phyloP scores from a whole-genome alignment of 2,329 filamentous ascomycete species.

The Fusarium nodosum region DNA sequence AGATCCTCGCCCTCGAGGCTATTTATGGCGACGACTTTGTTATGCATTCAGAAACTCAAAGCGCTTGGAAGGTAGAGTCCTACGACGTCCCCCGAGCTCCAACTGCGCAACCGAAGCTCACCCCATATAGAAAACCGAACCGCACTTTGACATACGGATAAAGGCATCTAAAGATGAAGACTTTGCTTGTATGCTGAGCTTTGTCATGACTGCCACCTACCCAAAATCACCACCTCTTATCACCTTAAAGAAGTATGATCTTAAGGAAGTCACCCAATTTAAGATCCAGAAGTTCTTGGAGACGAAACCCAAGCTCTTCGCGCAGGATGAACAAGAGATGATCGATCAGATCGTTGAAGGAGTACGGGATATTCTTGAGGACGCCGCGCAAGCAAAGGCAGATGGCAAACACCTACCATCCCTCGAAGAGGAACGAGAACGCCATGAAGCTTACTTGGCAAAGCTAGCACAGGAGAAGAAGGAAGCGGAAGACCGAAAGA shows the following conservation, averaged over 20 bases:
- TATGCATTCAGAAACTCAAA: conserved; percentile 75
- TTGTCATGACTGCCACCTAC: conserved; percentile 90
- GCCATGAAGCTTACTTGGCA: conserved; percentile 80
- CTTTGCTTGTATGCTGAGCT: conserved; percentile 77
- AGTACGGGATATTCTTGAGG: conserved; percentile 83
- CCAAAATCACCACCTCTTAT: conserved; percentile 85
- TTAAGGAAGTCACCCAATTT: conserved; percentile 78
- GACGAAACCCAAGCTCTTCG: conserved; percentile 68
- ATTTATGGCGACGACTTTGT: conserved; percentile 93
- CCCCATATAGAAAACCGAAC: conserved; percentile 76
- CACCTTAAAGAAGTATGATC: conserved; percentile 73
- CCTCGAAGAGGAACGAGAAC: conserved; percentile 88
- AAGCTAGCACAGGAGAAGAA: conserved; percentile 70
- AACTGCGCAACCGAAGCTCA: conserved; percentile 41
- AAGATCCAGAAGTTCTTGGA: conserved; percentile 76
- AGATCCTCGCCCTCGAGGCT: conserved; percentile 85
- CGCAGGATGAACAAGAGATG: conserved; percentile 69
- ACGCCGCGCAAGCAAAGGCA: conserved; percentile 83
- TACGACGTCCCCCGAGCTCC: conserved; percentile 36
- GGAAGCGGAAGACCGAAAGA: conserved; percentile 66
- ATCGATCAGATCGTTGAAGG: conserved; percentile 75
- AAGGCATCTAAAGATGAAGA: conserved; percentile 80
- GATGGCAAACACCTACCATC: conserved; percentile 84
- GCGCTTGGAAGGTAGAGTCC: conserved; percentile 83
- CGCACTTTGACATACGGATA: conserved; percentile 84